phyloP scores from a whole-genome alignment of 148 eudicot genomes.

The Amaranthus hypochondriacus region DNA sequence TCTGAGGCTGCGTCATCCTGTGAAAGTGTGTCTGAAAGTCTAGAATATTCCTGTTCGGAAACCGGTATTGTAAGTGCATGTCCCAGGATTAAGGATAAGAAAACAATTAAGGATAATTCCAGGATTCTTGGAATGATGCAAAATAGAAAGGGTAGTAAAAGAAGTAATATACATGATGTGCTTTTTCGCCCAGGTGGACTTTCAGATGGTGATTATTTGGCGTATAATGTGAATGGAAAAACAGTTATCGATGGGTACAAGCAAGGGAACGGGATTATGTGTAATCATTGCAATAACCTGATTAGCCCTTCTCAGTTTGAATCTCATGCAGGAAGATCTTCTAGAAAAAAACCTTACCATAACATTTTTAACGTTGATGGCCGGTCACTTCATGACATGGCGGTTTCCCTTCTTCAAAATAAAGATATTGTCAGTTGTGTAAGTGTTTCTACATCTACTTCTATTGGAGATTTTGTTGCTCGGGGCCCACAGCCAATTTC shows the following conservation, averaged over 20 bases:
- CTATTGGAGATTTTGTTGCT: conserved; percentile 41
- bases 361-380: conserved; percentile 68
- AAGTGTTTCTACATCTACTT: conserved; percentile 78
- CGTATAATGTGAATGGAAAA: conserved; percentile 82
- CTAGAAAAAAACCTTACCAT: conserved; percentile 86
- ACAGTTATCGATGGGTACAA: conserved; percentile 69
- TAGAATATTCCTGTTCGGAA: too few species aligned
- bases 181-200: conserved; percentile 90
- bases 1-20: too few species aligned
- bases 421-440: conserved; percentile 1
- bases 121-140: too few species aligned
- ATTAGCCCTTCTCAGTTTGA: conserved; percentile 95
- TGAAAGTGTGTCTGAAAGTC: too few species aligned
- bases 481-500: conserved; percentile 49
- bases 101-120: too few species aligned
- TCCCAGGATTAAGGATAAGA: too few species aligned
- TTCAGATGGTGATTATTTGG: conserved; percentile 78
- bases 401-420: conserved; percentile 49
- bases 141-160: too few species aligned
- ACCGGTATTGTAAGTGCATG: too few species aligned
- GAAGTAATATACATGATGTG: neutral
- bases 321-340: conserved; percentile 94
- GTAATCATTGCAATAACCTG: conserved; percentile 70
- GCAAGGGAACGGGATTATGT: conserved; percentile 79
- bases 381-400: conserved; percentile 76